These are phyloP conservation scores for Ramaria rubella DNA, from an alignment of 768 basidiomycete species.

Conservation along the genomic window DNA sequence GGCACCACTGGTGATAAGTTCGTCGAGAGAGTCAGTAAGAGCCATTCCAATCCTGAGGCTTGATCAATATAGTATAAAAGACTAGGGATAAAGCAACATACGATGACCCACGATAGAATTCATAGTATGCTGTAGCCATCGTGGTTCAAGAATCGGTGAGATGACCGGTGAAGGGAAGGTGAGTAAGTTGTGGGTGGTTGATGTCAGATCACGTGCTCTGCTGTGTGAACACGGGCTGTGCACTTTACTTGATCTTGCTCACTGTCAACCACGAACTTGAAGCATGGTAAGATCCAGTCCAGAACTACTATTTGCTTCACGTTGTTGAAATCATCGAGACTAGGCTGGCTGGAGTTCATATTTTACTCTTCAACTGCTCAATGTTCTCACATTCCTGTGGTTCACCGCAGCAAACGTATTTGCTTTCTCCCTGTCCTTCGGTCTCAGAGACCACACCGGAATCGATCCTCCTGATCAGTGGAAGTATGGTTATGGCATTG, in stretches of 20 bases:
- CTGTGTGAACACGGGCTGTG: not conserved
- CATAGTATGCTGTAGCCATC: slow-evolving; percentile 59
- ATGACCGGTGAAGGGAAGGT: not conserved
- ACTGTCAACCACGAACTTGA: not conserved
- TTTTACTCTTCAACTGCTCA: slow-evolving; percentile 9
- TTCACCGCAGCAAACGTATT: slow-evolving; percentile 14
- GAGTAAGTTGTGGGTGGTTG: not conserved
- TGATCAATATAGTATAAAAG: not conserved
- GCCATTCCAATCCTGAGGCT: slow-evolving; percentile 87
- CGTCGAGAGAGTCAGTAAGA: slow-evolving; percentile 95
- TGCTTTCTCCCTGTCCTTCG: slow-evolving; percentile 13
- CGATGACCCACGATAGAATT: slow-evolving; percentile 90
- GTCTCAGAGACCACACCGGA: slow-evolving; percentile 2
- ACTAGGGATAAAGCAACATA: slow-evolving; percentile 34
- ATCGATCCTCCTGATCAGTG: slow-evolving; percentile 9
- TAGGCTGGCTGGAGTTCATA: not conserved
- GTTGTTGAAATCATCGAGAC: not conserved
- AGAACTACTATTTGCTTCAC: not conserved
- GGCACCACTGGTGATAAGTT: slow-evolving; percentile 92
- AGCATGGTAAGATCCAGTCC: not conserved
- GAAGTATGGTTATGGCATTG: slow-evolving; percentile 12
- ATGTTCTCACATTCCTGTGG: slow-evolving; percentile 11
- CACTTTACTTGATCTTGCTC: not conserved
- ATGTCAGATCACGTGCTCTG: not conserved
- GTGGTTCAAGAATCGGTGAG: not conserved